Evolutionary conservation across 345 rosid species (phyloP).

Genomic region (Linum lewisii): DNA sequence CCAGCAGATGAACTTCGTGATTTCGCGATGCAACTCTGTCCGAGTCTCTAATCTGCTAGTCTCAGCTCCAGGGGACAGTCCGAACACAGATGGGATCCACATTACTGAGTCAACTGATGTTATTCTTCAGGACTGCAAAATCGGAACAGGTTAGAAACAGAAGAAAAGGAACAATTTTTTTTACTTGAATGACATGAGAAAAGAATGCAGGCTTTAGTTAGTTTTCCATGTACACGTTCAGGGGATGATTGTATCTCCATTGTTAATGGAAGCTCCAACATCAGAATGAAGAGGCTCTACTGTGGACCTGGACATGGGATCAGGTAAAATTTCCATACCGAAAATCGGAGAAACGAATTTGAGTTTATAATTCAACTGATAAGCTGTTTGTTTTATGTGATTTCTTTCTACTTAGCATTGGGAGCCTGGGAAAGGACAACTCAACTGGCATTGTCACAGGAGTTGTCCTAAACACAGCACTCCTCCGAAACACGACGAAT

Average conservation of each 20-base stretch:
- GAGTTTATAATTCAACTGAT: not conserved
- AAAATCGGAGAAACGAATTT: not conserved
- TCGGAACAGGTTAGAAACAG: slow-evolving; percentile 27
- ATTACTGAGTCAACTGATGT: not conserved
- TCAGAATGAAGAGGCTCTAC: slow-evolving; percentile 19
- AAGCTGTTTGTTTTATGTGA: not conserved
- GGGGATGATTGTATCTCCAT: slow-evolving; percentile 55
- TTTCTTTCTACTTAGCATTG: not conserved
- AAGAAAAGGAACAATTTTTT: not conserved
- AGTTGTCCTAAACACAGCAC: not conserved
- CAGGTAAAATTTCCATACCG: slow-evolving; percentile 21
- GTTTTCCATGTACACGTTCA: slow-evolving; percentile 5
- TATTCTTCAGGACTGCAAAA: slow-evolving; percentile 21
- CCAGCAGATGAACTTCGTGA: slow-evolving; percentile 39
- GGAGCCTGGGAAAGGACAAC: slow-evolving; percentile 21
- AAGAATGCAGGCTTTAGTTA: not conserved
- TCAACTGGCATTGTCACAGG: slow-evolving; percentile 10
- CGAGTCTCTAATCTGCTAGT: slow-evolving; percentile 23
- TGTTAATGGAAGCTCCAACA: slow-evolving; percentile 26
- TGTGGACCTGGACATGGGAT: slow-evolving; percentile 62
- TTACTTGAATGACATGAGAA: not conserved
- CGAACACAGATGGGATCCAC: slow-evolving; percentile 57
- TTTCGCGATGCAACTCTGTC: slow-evolving; percentile 21
- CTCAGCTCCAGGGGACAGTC: slow-evolving; percentile 31
- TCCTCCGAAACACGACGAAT: not conserved